Conservation (phyloP, 1,139 yeast species). For the Nematodospora anomalae region DNA sequence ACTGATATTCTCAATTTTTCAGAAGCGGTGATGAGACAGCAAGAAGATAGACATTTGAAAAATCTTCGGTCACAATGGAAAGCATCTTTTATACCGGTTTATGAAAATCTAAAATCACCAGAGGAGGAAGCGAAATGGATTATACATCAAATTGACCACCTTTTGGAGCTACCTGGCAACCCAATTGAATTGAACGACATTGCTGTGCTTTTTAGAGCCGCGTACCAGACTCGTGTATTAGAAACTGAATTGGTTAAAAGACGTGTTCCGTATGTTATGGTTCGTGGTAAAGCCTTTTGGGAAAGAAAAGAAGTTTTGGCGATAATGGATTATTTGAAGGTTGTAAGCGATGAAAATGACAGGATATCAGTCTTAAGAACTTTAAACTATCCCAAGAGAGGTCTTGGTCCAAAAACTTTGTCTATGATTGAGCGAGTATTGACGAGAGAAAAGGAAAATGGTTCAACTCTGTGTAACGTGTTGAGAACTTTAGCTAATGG, state of each 20-base stretch:
- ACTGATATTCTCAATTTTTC: constrained; percentile 63
- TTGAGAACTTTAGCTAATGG: constrained; percentile 7
- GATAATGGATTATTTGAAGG: constrained; percentile 63
- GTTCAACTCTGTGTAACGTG: constrained; percentile 4
- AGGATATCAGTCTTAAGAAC: constrained; percentile 42
- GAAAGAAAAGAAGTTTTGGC: constrained; percentile 67
- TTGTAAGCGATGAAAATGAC: constrained; percentile 49
- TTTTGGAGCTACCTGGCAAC: constrained; percentile 38
- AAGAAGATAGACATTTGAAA: constrained; percentile 44
- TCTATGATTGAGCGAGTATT: constrained; percentile 16
- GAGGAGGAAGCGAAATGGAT: constrained; percentile 60
- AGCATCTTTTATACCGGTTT: constrained; percentile 49
- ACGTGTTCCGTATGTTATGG: constrained; percentile 62
- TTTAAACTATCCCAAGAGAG: constrained; percentile 61
- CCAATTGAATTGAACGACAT: constrained; percentile 54
- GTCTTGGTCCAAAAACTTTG: constrained; percentile 65
- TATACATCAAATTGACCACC: constrained; percentile 51
- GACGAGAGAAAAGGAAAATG: not conserved
- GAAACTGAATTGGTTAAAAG: constrained; percentile 60
- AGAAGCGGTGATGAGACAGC: constrained; percentile 66
- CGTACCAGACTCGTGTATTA: constrained; percentile 54
- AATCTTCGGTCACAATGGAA: constrained; percentile 46
- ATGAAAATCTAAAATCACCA: constrained; percentile 37
- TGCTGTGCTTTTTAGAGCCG: constrained; percentile 68
- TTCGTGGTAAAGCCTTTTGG: constrained; percentile 80